These are phyloP conservation scores for Jamesozyma rosinii DNA, from an alignment of 805 yeast species.

Conservation along the genomic window DNA sequence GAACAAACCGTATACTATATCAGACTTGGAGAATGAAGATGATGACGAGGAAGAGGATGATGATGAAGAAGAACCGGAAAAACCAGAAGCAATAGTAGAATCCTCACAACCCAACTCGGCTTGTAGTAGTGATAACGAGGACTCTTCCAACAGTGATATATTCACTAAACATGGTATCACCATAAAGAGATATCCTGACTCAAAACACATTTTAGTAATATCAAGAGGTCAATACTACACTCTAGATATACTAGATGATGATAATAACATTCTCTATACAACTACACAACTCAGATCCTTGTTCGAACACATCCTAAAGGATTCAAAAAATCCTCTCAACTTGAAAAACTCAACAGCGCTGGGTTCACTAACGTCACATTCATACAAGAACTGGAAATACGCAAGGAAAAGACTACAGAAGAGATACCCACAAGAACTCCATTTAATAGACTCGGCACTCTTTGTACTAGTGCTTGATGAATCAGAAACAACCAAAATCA, in stretches of 20 bases:
- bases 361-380: conserved; percentile 83
- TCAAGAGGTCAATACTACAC: conserved; percentile 81
- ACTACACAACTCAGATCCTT: conserved; percentile 59
- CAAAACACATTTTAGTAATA: conserved; percentile 66
- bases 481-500: conserved; percentile 30
- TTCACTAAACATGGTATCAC: conserved; percentile 48
- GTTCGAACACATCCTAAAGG: conserved; percentile 57
- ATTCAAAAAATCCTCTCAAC: conserved; percentile 50
- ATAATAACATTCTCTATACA: conserved; percentile 54
- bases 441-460: conserved; percentile 62
- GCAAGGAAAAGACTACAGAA: conserved; percentile 45
- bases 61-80: not conserved
- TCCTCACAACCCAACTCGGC: not conserved
- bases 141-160: conserved; percentile 8
- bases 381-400: conserved; percentile 73
- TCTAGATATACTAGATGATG: conserved; percentile 68
- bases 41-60: conserved; percentile 2
- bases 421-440: conserved; percentile 32
- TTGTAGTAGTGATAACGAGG: conserved; percentile 1
- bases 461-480: conserved; percentile 78
- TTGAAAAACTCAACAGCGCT: conserved; percentile 59
- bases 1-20: conserved; percentile 38
- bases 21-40: conserved; percentile 28
- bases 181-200: conserved; percentile 54
- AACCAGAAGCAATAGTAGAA: conserved; percentile 1